phyloP scores from a whole-genome alignment of 805 yeast species.

The Scheffersomyces ergatensis region DNA sequence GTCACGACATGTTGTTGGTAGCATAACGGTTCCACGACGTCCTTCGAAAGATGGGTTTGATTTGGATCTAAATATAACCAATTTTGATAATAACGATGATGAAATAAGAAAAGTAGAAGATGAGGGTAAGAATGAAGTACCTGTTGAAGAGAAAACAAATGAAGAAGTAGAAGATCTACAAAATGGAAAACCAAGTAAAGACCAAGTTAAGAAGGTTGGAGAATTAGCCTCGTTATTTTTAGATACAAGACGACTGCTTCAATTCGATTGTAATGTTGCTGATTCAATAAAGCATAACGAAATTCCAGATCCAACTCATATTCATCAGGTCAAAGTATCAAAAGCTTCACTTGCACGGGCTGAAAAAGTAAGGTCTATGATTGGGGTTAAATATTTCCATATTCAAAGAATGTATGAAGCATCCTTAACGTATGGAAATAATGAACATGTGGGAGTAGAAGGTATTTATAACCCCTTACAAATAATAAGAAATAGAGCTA shows the following conservation, averaged over 20 bases:
- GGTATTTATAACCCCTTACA: constrained; percentile 81
- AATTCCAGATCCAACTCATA: background rate
- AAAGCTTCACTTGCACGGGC: constrained; percentile 43
- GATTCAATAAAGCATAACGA: constrained; percentile 20
- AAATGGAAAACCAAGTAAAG: constrained; percentile 1
- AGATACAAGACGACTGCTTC: constrained; percentile 41
- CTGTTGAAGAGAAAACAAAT: background rate
- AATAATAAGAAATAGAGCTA: constrained; percentile 67
- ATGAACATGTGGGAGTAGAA: constrained; percentile 49
- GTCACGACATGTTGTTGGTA: no score
- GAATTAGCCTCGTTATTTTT: constrained; percentile 36
- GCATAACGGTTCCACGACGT: background rate
- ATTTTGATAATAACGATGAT: background rate
- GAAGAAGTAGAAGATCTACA: background rate
- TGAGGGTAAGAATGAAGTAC: background rate
- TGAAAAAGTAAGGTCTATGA: constrained; percentile 45
- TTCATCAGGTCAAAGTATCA: constrained; percentile 18
- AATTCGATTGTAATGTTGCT: constrained; percentile 39
- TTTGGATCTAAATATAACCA: constrained; percentile 2
- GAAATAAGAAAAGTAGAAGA: background rate
- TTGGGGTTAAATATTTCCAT: constrained; percentile 49
- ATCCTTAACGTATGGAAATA: constrained; percentile 13
- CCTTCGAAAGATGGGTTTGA: constrained; percentile 6
- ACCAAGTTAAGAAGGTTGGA: constrained; percentile 16
- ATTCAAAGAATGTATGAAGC: constrained; percentile 40